phyloP scores from a whole-genome alignment of 1,139 yeast species.

The Lodderomyces elongisporus region DNA sequence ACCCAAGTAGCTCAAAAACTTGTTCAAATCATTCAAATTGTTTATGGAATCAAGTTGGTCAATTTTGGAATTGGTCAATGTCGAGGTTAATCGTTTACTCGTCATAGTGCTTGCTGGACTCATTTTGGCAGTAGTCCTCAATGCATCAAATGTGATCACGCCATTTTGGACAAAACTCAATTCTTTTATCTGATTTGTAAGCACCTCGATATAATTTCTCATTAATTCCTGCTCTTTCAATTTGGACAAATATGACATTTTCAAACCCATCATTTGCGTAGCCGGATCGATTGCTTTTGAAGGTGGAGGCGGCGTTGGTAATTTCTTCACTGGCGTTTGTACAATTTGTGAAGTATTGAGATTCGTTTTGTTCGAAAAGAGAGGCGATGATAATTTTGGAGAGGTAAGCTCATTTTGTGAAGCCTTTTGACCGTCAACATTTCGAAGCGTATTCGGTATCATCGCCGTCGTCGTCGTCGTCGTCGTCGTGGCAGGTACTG shows the following conservation, averaged over 20 bases:
- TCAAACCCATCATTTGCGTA: slow-evolving; percentile 22
- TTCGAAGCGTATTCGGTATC: too few relatives aligned
- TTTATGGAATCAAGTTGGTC: slow-evolving; percentile 40
- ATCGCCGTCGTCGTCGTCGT: too few relatives aligned
- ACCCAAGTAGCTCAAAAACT: slow-evolving; percentile 36
- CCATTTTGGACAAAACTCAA: slow-evolving; percentile 44
- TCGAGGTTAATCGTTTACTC: slow-evolving; percentile 6
- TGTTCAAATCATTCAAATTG: slow-evolving; percentile 40
- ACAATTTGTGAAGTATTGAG: too few relatives aligned
- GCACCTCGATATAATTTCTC: slow-evolving; percentile 40
- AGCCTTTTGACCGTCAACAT: slow-evolving; percentile 1
- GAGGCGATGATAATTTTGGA: too few relatives aligned
- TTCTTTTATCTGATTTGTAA: slow-evolving; percentile 43
- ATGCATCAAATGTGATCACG: slow-evolving; percentile 42
- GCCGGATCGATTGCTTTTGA: slow-evolving; percentile 13
- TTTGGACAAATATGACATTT: slow-evolving; percentile 32
- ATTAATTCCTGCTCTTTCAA: slow-evolving; percentile 44
- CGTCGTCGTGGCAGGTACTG: too few relatives aligned
- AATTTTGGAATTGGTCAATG: slow-evolving; percentile 13
- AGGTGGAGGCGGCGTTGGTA: slow-evolving; percentile 13
- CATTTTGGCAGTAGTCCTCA: slow-evolving; percentile 16
- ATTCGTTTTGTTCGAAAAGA: too few relatives aligned
- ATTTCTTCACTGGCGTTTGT: slow-evolving; percentile 1
- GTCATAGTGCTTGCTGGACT: slow-evolving; percentile 1
- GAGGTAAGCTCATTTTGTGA: too few relatives aligned